Conservation (phyloP, 208 protist genomes). For the Entamoeba histolytica region DNA sequence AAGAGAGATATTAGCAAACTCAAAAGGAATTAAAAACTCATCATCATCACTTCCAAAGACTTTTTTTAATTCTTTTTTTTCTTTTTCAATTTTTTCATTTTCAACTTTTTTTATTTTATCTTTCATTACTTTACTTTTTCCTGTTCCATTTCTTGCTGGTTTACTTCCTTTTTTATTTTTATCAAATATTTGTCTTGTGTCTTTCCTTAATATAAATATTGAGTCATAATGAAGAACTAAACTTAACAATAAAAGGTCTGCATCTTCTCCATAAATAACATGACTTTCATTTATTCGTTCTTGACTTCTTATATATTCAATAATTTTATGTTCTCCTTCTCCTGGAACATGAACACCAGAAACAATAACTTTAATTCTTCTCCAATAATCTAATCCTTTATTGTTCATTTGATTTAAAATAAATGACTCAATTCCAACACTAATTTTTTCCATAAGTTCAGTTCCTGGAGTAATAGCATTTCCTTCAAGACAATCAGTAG, state of each 20-base stretch:
- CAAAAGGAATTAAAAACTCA: neutral
- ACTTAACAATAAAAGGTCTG: conserved; percentile 90
- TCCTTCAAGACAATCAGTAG: neutral
- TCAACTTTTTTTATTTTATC: neutral
- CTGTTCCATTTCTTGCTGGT: neutral
- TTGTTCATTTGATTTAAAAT: neutral
- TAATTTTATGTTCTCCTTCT: conserved; percentile 75
- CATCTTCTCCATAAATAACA: conserved; percentile 73
- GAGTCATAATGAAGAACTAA: conserved; percentile 90
- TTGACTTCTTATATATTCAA: conserved; percentile 60
- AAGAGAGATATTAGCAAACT: neutral
- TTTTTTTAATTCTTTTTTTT: neutral
- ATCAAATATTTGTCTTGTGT: neutral
- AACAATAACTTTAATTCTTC: neutral
- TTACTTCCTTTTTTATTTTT: neutral
- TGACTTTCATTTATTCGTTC: neutral
- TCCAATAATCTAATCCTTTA: neutral
- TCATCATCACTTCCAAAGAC: neutral
- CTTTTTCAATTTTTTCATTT: neutral
- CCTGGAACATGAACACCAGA: conserved; percentile 56
- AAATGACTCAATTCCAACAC: neutral
- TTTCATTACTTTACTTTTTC: neutral
- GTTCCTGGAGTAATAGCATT: neutral
- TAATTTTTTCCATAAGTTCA: neutral
- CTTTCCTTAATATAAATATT: conserved; percentile 81